Base-by-base conservation (phyloP, 2,329 filamentous ascomycete species). In the Mycosphaerella sp. region DNA sequence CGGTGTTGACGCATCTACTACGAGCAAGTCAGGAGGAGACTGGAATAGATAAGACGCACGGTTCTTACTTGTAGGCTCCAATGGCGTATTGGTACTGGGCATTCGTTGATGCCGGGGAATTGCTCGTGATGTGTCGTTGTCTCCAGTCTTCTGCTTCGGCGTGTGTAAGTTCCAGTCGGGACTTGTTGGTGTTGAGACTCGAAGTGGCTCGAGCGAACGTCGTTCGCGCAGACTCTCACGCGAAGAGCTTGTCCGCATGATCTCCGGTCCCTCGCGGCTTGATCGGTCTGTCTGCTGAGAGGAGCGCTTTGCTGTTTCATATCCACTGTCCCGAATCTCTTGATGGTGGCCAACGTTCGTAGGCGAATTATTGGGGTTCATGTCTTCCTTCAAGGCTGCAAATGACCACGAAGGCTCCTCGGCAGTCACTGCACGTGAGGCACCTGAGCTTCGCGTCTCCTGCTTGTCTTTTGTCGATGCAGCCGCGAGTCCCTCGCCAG, bases 21-120 rank as follows among this genome's bases (percentile, higher is more conserved):
- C 35, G 34, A 59, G 43, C 37, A 54, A 49, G 28, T 58, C 59
- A 18, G 73, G 71, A 10, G 72, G 70, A 8, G 71, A 70, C 49
- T 71, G 65, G 59, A 77, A 75, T 4, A 76, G 64, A 25, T 71
- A 66, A 12, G 75, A 74, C 7, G 72, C 71, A 51, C 70, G 69
- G 50, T 76, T 70, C 55, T 74, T 73, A 27, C 70, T 67, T 7
- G 68, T 71, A 16, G 72, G 68, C 41, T 73, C 68, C 16, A 73
- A 61, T 6, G 71, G 70, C 7, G 62, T 67, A 41, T 60, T 61
- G 10, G 53, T 57, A 44, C 62, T 64, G 6, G 54, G 48, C 9
- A 53, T 61, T 9, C 58, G 60, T 9, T 46, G 55, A 28, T 55
- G 57, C n/a, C 39, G 35, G 27, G 49, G 50, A 14, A 21, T 46